Conservation (phyloP, 2,329 filamentous ascomycete species). For the Colletotrichum echinochloae region DNA sequence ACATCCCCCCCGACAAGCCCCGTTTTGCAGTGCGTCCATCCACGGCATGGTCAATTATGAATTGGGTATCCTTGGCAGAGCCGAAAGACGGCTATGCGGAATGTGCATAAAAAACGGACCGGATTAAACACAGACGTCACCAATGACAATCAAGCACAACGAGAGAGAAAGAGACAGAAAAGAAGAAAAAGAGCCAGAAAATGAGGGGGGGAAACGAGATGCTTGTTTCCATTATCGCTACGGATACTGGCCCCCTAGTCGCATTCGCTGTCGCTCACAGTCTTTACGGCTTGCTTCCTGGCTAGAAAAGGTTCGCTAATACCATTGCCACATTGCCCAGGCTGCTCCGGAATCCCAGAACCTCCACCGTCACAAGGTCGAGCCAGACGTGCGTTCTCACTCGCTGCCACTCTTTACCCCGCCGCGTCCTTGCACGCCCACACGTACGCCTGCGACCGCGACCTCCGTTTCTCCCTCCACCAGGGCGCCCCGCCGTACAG, state of each 20-base stretch:
- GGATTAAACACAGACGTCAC: constrained; percentile 6
- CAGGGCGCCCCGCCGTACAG: constrained; percentile 34
- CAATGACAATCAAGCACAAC: neutral
- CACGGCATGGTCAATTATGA: constrained; percentile 13
- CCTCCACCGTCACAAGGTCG: constrained; percentile 1
- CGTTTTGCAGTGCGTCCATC: constrained; percentile 17
- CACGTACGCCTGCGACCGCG: constrained; percentile 20
- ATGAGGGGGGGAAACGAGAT: neutral
- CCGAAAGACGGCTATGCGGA: neutral
- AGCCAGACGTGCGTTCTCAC: constrained; percentile 25
- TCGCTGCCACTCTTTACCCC: constrained; percentile 35
- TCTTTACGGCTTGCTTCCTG: constrained; percentile 23
- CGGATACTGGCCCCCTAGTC: constrained; percentile 3
- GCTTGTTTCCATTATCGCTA: constrained; percentile 7
- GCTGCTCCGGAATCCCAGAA: constrained; percentile 31
- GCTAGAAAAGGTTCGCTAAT: constrained; percentile 32
- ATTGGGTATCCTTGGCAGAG: constrained; percentile 16
- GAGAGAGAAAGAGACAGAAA: neutral
- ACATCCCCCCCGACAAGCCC: constrained; percentile 18
- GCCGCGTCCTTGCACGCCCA: constrained; percentile 23
- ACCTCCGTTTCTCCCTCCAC: constrained; percentile 10
- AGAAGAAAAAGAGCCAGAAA: constrained; percentile 1
- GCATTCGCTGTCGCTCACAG: neutral
- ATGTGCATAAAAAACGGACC: constrained; percentile 5
- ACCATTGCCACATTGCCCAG: constrained; percentile 31